Evolutionary conservation across 768 basidiomycete genomes (phyloP).

Genomic region (Mycena metata): DNA sequence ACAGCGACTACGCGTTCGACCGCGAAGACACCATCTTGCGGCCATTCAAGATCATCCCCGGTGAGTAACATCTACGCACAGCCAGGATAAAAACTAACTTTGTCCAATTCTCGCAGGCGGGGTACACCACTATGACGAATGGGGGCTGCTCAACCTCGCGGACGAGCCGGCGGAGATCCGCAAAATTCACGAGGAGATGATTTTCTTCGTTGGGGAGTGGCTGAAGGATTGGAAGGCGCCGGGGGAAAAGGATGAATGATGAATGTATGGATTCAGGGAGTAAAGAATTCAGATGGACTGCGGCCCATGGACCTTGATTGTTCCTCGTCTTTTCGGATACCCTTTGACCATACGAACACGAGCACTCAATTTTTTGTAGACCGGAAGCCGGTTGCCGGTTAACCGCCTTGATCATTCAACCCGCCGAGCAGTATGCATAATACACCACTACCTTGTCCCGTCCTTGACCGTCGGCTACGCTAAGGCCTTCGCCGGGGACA

Average conservation of each 20-base stretch:
- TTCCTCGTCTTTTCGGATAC: too few relatives aligned
- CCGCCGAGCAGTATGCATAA: too few relatives aligned
- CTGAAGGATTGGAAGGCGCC: constrained; percentile 58
- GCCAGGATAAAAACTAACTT: too few relatives aligned
- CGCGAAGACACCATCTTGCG: constrained; percentile 78
- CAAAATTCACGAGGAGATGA: constrained; percentile 84
- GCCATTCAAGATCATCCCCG: constrained; percentile 90
- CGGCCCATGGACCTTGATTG: too few relatives aligned
- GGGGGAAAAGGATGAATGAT: not conserved
- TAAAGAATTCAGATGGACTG: too few relatives aligned
- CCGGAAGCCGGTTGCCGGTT: too few relatives aligned
- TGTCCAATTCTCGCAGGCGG: constrained; percentile 57
- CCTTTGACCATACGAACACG: too few relatives aligned
- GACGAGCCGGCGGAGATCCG: constrained; percentile 84
- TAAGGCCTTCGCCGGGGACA: too few relatives aligned
- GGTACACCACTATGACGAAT: constrained; percentile 84
- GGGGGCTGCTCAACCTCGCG: constrained; percentile 71
- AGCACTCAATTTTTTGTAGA: too few relatives aligned
- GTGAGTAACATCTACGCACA: constrained; percentile 57
- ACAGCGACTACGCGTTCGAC: constrained; percentile 77
- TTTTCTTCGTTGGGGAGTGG: constrained; percentile 86
- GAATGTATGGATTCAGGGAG: not conserved
- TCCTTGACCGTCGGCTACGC: too few relatives aligned
- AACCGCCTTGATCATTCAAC: too few relatives aligned
- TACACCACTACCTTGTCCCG: too few relatives aligned